Base-by-base conservation (phyloP, 1,139 yeast genomes). In the Yamadazyma oceani region DNA sequence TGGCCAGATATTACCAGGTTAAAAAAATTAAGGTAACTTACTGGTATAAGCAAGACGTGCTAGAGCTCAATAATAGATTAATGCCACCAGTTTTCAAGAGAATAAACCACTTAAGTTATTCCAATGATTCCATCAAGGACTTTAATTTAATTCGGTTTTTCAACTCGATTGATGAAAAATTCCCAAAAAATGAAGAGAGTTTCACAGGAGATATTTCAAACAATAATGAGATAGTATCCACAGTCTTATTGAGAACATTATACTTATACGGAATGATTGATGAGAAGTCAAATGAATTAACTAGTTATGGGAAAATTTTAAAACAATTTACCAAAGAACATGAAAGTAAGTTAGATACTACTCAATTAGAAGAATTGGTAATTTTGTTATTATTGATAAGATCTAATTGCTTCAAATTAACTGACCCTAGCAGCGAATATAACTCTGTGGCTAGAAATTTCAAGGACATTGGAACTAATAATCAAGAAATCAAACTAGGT, bases 1-100 rank as follows among this genome's bases (percentile, higher is more conserved):
- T 90, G 50, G 85, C 89, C 41, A 79, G 97, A 55, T 92, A 87
- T 59, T 89, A 82, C 58, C 97, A 90, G 57, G 83, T 78, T 41
- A 87, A 85, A 55, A 81, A 76, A 41, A 72, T 86, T 21, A 62
- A 67, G 31, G 75, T 80, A 25, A 65, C 67, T 21, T 78, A 74
- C 39, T 85, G 88, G 82, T 84, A 73, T 55, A 76, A 76, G 31
- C 74, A 74, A 11, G 71, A 68, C 10, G 50, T 60, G 8, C 53
- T 67, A 26, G 75, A 72, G 39, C 58, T 84, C 22, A 72, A 73
- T 31, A 80, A 79, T 46, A 69, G 85, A 46, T 51, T 75, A 38
- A 62, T 68, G 1, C 84, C 83, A 6, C 69, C 62, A 7, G 42
- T 57, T 13, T 54, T 51, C 19, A 55, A 49, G 35, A 45, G 53